Percentiles rank a stretch among this genome's conserved stretches.
These are phyloP conservation scores for Lasiodiplodia sp. DNA, from an alignment of 2,329 filamentous ascomycete species.

Conservation along the genomic window DNA sequence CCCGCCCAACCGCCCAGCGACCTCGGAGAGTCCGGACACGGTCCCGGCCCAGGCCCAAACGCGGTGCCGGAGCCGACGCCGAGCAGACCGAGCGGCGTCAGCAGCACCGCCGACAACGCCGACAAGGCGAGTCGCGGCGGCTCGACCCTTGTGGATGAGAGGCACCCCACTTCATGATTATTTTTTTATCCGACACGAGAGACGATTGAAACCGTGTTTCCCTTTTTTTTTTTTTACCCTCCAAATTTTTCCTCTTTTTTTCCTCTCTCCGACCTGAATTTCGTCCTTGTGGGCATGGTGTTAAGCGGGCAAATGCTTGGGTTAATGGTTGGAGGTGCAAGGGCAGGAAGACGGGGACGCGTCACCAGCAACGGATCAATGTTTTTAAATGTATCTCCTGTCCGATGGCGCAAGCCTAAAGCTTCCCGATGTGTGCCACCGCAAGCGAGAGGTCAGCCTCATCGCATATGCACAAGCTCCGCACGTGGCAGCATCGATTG, in stretches of 20 bases:
- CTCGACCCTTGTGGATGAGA: neutral
- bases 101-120: neutral
- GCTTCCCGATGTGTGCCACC: neutral
- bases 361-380: constrained; percentile 1
- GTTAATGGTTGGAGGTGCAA: neutral
- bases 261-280: neutral
- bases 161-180: neutral
- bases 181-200: neutral
- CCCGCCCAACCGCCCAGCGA: neutral
- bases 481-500: neutral
- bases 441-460: neutral
- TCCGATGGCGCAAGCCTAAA: neutral
- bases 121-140: constrained; percentile 2
- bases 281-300: neutral
- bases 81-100: constrained; percentile 17
- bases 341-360: neutral
- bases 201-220: neutral
- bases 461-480: neutral
- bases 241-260: neutral
- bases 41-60: neutral
- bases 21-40: constrained; percentile 9
- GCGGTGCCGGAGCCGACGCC: neutral
- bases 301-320: neutral
- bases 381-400: neutral
- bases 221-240: neutral